Percentiles rank a stretch among this genome's conserved stretches.
Conservation (phyloP, 208 protist species). For the Wallacemonas sp. region DNA sequence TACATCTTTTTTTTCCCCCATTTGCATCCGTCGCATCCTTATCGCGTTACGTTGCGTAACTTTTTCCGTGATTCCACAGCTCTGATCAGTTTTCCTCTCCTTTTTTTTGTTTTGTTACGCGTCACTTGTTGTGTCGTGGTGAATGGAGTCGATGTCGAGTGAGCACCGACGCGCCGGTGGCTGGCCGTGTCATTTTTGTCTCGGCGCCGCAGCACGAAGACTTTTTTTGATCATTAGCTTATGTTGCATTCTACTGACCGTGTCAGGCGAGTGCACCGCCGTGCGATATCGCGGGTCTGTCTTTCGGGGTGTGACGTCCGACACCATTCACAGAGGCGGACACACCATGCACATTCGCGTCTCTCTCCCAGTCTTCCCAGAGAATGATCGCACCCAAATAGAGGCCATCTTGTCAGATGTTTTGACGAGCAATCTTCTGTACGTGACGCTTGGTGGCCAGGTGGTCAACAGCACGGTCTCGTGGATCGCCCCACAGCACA, state of each 20-base stretch:
- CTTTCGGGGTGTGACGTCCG: slow-evolving; percentile 54
- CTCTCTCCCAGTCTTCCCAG: slow-evolving; percentile 59
- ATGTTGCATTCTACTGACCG: slow-evolving; percentile 3
- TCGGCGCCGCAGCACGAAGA: background rate
- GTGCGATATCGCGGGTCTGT: slow-evolving; percentile 68
- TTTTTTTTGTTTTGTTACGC: slow-evolving; percentile 16
- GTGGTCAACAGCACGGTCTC: slow-evolving; percentile 27
- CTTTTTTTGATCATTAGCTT: background rate
- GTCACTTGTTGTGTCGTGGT: background rate
- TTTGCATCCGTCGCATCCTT: no score
- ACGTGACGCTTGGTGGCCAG: slow-evolving; percentile 37
- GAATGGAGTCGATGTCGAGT: background rate
- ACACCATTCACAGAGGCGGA: slow-evolving; percentile 41
- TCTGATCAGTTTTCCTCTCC: no score
- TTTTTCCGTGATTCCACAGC: no score
- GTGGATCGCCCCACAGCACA: background rate
- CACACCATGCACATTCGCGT: slow-evolving; percentile 55
- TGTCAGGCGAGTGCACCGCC: slow-evolving; percentile 19
- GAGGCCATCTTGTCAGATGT: slow-evolving; percentile 36
- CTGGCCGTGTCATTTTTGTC: background rate
- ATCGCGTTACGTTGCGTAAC: no score
- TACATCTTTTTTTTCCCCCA: no score
- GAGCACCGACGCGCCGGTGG: no score
- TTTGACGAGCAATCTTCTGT: slow-evolving; percentile 38
- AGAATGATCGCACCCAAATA: slow-evolving; percentile 27